Evolutionary conservation across 768 basidiomycete species (phyloP), one percentile per base, ranked within the genome.

Genomic region (Pisolithus microcarpus): DNA sequence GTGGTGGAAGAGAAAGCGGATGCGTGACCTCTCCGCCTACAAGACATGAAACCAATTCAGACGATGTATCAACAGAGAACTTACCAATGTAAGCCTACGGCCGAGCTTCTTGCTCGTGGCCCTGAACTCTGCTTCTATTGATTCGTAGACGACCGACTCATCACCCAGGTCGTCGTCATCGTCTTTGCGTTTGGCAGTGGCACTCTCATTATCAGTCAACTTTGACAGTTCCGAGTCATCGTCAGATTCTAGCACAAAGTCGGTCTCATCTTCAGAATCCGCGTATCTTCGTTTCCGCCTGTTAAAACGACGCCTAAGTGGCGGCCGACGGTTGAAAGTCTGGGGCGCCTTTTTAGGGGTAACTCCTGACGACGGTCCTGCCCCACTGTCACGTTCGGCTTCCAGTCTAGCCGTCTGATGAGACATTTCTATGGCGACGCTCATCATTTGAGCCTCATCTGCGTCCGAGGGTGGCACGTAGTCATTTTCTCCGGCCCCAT

Each of bases 1-100:
- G 62, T 95, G 94, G 62, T 87, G 73, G 58, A 70, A 77, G 23
- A 75, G 72, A 28, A 92, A 65, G 13, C 80, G 77, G 37, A 89
- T 58, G 5, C 81, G 75, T 1, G 79, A 73, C 61, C 77, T 87
- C 66, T 91, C 89, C 7, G 86, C 80, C 87, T 92, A 47, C 4
- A 47, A 10, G 53, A n/a, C 36, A 21, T 57, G 16, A 53, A 38
- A 58, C n/a, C 47, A 24, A n/a, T 31, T 6, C 37, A 16, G 43
- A 15, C 5, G 19, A 13, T 46, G 36, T 51, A 28, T 64, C 55
- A 18, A 56, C 31, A 34, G 24, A 11, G 45, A 16, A 64, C 81
- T 51, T 62, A 88, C 83, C 66, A 79, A 75, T 11, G 88, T 91
- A 56, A 95, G 69, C 57, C 75, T 81, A 24, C 92, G 79, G 8